Percentiles rank a stretch among this genome's conserved stretches.
These are phyloP conservation scores for Hibiscus trionum DNA, from an alignment of 345 rosid species.

Conservation along the genomic window DNA sequence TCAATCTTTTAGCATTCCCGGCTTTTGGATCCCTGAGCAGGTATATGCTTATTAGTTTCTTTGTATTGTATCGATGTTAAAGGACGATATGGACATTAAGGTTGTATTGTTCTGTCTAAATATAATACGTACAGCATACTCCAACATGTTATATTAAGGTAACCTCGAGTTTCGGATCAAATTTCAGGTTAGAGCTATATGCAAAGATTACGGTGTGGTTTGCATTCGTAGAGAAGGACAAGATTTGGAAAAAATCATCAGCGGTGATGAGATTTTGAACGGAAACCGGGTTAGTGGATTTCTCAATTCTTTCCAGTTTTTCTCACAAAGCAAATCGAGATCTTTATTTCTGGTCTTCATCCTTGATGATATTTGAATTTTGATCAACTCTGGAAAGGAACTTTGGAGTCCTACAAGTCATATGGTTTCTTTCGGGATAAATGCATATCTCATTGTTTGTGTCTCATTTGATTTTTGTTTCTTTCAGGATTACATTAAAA, in stretches of 20 bases:
- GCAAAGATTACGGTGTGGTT: slow-evolving; percentile 67
- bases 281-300: slow-evolving; percentile 33
- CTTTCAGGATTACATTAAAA: slow-evolving; percentile 52
- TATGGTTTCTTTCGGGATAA: background rate
- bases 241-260: slow-evolving; percentile 53
- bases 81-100: background rate
- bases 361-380: too few species aligned
- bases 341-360: too few species aligned
- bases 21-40: slow-evolving; percentile 84
- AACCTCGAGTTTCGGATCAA: background rate
- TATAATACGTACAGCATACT: too few species aligned
- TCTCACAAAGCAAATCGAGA: too few species aligned
- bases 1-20: slow-evolving; percentile 65
- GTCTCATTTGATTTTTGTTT: background rate
- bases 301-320: background rate
- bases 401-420: background rate
- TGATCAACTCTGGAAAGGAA: background rate
- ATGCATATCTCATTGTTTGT: background rate
- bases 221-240: slow-evolving; percentile 85
- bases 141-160: background rate
- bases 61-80: background rate
- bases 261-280: slow-evolving; percentile 38
- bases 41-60: slow-evolving; percentile 22
- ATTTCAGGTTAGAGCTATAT: slow-evolving; percentile 50
- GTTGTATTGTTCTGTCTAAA: background rate